Conservation (phyloP, 2,329 filamentous ascomycete species). For the Cercospora sp. region DNA sequence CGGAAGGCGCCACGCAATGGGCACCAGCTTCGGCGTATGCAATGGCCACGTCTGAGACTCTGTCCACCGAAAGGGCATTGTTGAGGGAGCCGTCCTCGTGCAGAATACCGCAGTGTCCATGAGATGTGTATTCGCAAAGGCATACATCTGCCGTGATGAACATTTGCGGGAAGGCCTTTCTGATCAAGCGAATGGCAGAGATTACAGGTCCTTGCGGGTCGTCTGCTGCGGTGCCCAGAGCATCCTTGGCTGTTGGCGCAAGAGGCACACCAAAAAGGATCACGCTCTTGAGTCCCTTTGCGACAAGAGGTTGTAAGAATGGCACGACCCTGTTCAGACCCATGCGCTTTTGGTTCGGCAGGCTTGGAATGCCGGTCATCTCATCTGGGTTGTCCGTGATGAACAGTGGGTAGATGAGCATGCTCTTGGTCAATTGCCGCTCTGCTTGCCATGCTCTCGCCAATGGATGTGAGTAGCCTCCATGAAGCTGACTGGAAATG, state of each 20-base stretch:
- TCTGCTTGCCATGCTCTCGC: constrained; percentile 55
- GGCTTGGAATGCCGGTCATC: constrained; percentile 82
- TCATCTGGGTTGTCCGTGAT: constrained; percentile 93
- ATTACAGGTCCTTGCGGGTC: constrained; percentile 93
- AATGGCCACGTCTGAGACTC: constrained; percentile 95
- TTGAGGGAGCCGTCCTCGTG: constrained; percentile 90
- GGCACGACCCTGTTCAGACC: constrained; percentile 83
- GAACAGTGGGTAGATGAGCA: constrained; percentile 98
- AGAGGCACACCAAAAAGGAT: constrained; percentile 95
- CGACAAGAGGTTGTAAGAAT: constrained; percentile 81
- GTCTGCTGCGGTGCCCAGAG: constrained; percentile 86
- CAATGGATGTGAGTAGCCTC: constrained; percentile 54
- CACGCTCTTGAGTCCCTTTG: constrained; percentile 86
- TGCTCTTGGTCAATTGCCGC: constrained; percentile 64
- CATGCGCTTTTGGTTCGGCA: constrained; percentile 86
- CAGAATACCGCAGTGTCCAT: constrained; percentile 95
- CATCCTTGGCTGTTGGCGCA: constrained; percentile 78
- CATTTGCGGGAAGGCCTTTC: constrained; percentile 80
- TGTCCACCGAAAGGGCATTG: constrained; percentile 89
- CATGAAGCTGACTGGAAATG: constrained; percentile 54
- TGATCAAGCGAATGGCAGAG: constrained; percentile 77
- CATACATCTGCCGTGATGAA: constrained; percentile 94
- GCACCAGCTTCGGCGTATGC: constrained; percentile 94
- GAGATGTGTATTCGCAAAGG: constrained; percentile 96
- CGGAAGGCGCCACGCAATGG: constrained; percentile 93